Evolutionary conservation across 139 green algal species (phyloP), one percentile per base, ranked within the genome.

Genomic region (Coelastrella sp.): DNA sequence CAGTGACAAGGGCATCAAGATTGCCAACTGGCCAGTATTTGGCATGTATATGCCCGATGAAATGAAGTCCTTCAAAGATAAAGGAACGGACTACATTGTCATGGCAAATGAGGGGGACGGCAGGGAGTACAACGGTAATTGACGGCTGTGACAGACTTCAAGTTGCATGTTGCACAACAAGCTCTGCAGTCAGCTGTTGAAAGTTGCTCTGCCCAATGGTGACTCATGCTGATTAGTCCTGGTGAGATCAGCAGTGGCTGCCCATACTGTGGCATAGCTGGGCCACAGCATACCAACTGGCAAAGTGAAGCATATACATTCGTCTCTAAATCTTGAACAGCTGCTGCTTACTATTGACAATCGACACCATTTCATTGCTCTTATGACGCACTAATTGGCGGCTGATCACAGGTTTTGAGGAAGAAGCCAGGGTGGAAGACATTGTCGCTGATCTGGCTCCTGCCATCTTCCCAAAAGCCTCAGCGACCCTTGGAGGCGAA

Each of bases 61-160:
- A 22, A 90, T 90, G 58, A 86, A 68, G 25, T 63, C 75, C 27
- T 90, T 90, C 59, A 66, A 24, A 10, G 11, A 57, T 60, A 79
- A 60, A 24, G 76, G 87, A 24, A 57, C 20, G 12, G 75, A 89
- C 49, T 89, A 83, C 49, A 60, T 89, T 7, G 84, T 89, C 19
- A 61, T 74, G 49, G 84, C 84, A 82, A 89, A 89, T 73, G 84
- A 89, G 70, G 84, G 84, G 0, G 70, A 83, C 59, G 74, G 10
- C 24, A 80, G 74, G 25, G 74, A 76, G 3, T 76, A 76, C 19
- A 25, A 76, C 8, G 68, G 68, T 76, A 76, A 70, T 70, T 70
- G 12, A 20, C 63, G 14, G 12, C 63, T 70, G 63, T 70, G 63
- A 15, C 14, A 20, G 63, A 20, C 14, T 70, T 70, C 63, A 49